Base-by-base conservation (phyloP, 1,139 yeast species). In the Hemisphaericaspora xylofermentans region DNA sequence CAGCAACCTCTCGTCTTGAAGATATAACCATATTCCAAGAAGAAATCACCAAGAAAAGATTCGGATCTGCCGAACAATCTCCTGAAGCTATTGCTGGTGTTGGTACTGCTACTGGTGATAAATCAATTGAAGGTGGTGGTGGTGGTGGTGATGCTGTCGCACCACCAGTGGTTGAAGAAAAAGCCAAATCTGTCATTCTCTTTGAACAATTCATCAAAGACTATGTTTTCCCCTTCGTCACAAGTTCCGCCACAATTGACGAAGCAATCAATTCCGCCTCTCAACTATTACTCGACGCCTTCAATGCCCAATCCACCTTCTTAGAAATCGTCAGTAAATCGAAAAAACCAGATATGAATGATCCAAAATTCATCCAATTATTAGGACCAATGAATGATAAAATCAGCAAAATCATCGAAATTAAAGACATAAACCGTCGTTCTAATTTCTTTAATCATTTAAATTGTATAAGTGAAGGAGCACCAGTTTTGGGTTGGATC, bases 401-500 rank as follows among this genome's bases (percentile, higher is more conserved):
- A 34, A 78, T 89, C 35, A 74, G 71, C 47, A 66, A 71, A 36
- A 79, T 88, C 49, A 76, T 74, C 45, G 74, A 73, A 27, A 58
- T 86, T 52, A 87, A 91, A 55, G 98, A 93, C 51, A 66, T 71
- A 30, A 85, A 87, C 60, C 80, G 96, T 50, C 73, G 75, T 34
- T 82, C 88, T 17, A 73, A 76, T 46, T 74, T 67, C 50, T 76
- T 73, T 59, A 80, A 87, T 56, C 89, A 87, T 57, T 74, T 93
- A 60, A 88, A 84, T 52, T 79, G 97, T 2, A 72, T 94, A 38
- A 79, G 91, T 30, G 98, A 93, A 60, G 97, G 96, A 39, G 80
- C 87, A 6, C 91, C 96, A 5, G 88, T 88, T 3, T 71, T 91
- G 46, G 95, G 95, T 15, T 94, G 99, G 99, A 78, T 91, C 47